Base-by-base conservation (phyloP, 768 basidiomycete genomes). In the Saitozyma sp. region DNA sequence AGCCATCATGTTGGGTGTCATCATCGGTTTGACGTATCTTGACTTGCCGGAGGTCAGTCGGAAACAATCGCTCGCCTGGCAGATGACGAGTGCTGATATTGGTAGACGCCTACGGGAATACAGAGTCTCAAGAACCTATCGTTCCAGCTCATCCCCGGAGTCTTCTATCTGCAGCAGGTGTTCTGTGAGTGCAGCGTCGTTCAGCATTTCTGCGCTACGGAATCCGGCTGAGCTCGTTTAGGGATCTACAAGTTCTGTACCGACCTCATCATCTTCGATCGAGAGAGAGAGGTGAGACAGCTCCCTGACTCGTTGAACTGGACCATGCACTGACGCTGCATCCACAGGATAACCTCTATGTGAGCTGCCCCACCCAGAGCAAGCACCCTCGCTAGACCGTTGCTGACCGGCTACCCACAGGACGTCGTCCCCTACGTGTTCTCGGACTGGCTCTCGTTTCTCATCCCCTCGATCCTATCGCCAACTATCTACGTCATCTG, bases 181-280 rank as follows among this genome's bases (percentile, higher is more conserved):
- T 70, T 71, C 29, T 71, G 70, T 69, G 39, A 56, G 68, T 64
- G 8, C 19, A 17, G 57, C 40, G 45, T 20, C 45, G 11, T 19
- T 51, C 41, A 19, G 3, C 19, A 37, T 13, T 11, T n/a, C n/a
- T 16, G 3, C 9, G 9, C n/a, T 16, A 14, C 9, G 9, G 8
- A 39, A n/a, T 41, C 5, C 8, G 39, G 54, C 58, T 61, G 52
- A 62, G 54, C 29, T 14, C 53, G 13, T 29, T 14, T 56, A 69
- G 71, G 74, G 74, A 76, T 82, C 61, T 81, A 76, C 68, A 75
- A 73, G 41, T 77, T 75, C 68, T 81, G 80, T 65, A 71, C 74
- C 46, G 71, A 76, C 42, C 75, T 82, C 42, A 72, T 81, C 56
- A 80, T 83, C 54, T 84, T 84, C 53, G 83, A 84, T 64, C 77